These are phyloP conservation scores for Chlorella variabilis DNA, from an alignment of 163 green algal species.

Conservation along the genomic window DNA sequence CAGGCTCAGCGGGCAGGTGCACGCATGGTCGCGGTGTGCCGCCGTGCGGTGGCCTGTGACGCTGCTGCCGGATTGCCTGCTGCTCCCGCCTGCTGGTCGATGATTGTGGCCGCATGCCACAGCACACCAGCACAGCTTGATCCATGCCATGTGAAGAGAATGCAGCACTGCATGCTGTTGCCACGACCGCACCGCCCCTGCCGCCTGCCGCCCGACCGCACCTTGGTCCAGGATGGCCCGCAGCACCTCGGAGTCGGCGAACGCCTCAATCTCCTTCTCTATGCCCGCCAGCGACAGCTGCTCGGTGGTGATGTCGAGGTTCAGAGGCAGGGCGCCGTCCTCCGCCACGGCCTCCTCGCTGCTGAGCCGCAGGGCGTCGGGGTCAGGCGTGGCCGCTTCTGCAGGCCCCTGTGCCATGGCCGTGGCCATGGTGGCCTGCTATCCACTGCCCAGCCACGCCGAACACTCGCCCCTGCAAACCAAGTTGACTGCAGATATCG, in stretches of 20 bases:
- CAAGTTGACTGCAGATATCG: too few relatives aligned
- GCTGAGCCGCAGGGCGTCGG: not conserved
- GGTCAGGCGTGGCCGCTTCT: not conserved
- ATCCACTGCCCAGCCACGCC: too few relatives aligned
- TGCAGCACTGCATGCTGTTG: not conserved
- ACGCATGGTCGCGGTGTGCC: too few relatives aligned
- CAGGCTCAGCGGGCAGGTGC: too few relatives aligned
- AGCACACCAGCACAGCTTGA: too few relatives aligned
- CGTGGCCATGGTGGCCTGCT: not conserved
- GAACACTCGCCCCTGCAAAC: not conserved
- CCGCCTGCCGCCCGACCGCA: slow-evolving; percentile 2
- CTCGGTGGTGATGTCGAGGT: slow-evolving; percentile 58
- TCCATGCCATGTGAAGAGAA: not conserved
- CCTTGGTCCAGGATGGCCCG: slow-evolving; percentile 77
- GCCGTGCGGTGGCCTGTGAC: too few relatives aligned
- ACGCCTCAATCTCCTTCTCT: slow-evolving; percentile 85
- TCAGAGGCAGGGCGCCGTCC: not conserved
- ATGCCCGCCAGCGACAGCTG: slow-evolving; percentile 72
- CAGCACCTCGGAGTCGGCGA: slow-evolving; percentile 82
- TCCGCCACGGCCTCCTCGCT: not conserved
- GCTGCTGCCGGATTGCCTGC: too few relatives aligned
- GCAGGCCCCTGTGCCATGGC: not conserved
- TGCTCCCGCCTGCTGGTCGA: not conserved
- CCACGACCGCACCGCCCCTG: not conserved
- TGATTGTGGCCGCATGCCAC: too few relatives aligned